phyloP scores from a whole-genome alignment of 768 basidiomycete species.

The Psilocybe cyanescens region DNA sequence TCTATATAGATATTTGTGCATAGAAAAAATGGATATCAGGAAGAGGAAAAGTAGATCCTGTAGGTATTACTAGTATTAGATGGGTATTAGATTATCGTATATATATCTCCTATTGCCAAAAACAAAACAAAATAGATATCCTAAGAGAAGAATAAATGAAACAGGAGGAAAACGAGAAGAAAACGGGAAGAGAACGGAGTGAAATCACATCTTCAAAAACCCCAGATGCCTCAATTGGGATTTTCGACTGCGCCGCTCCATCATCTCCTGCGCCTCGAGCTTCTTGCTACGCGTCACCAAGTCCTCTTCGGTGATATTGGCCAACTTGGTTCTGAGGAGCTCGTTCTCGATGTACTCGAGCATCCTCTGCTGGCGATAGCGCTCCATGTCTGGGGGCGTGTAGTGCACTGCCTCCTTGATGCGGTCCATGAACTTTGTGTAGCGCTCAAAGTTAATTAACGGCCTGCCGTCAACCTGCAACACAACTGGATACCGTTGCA shows the following conservation, averaged over 20 bases:
- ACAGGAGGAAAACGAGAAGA: background rate
- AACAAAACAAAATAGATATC: too few species aligned
- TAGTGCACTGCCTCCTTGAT: constrained; percentile 35
- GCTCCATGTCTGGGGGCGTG: constrained; percentile 35
- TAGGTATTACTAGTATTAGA: background rate
- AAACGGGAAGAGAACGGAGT: too few species aligned
- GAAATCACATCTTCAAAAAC: background rate
- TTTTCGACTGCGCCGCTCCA: background rate
- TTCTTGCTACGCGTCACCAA: background rate
- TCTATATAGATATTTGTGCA: background rate
- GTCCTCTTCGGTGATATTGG: background rate
- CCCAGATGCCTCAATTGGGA: background rate
- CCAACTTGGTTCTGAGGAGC: constrained; percentile 19
- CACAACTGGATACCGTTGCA: constrained; percentile 30
- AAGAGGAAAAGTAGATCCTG: background rate
- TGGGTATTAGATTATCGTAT: too few species aligned
- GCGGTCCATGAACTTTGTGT: constrained; percentile 37
- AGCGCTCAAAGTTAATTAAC: constrained; percentile 48
- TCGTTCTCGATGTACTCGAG: constrained; percentile 44
- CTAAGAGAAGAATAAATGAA: background rate
- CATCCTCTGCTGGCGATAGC: constrained; percentile 30
- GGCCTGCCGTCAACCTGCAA: constrained; percentile 31
- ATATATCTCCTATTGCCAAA: too few species aligned
- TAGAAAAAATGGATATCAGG: background rate
- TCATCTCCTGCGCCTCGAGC: background rate